phyloP scores from a whole-genome alignment of 1,284 basidiomycete species.

The Cryptococcus sp. region DNA sequence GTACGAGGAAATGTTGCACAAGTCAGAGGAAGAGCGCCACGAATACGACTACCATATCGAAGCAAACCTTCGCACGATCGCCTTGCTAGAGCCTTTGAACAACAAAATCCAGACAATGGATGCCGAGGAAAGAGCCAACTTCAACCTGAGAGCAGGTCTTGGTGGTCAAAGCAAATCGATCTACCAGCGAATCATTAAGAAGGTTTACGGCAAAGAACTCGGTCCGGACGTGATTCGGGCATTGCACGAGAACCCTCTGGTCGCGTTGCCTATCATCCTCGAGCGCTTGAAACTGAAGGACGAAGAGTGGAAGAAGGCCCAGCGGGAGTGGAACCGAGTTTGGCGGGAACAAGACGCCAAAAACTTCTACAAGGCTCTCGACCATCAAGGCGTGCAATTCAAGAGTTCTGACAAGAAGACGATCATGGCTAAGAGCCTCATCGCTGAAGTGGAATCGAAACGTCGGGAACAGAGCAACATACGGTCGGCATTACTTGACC shows the following conservation, averaged over 20 bases:
- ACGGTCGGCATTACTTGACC: conserved; percentile 71
- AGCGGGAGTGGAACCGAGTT: conserved; percentile 94
- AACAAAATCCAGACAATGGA: conserved; percentile 87
- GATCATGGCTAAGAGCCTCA: conserved; percentile 85
- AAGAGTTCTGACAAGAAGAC: conserved; percentile 96
- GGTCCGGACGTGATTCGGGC: conserved; percentile 84
- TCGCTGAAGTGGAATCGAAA: conserved; percentile 81
- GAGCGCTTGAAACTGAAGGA: conserved; percentile 89
- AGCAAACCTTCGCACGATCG: conserved; percentile 86
- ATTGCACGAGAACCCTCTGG: conserved; percentile 86
- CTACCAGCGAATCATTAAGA: conserved; percentile 92
- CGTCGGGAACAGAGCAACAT: conserved; percentile 73
- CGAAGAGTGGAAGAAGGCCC: conserved; percentile 94
- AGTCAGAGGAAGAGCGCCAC: conserved; percentile 96
- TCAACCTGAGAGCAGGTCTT: conserved; percentile 84
- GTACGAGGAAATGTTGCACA: conserved; percentile 94
- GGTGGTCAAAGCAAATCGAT: conserved; percentile 85
- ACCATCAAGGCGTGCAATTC: conserved; percentile 93
- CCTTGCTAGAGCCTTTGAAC: conserved; percentile 86
- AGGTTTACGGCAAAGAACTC: conserved; percentile 81
- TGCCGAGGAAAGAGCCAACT: conserved; percentile 78
- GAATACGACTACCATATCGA: conserved; percentile 98
- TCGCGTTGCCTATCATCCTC: conserved; percentile 90
- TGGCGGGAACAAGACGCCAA: conserved; percentile 97
- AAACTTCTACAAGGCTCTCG: conserved; percentile 96